phyloP scores from a whole-genome alignment of 1,284 basidiomycete genomes.

The Boletus semigastroideus region DNA sequence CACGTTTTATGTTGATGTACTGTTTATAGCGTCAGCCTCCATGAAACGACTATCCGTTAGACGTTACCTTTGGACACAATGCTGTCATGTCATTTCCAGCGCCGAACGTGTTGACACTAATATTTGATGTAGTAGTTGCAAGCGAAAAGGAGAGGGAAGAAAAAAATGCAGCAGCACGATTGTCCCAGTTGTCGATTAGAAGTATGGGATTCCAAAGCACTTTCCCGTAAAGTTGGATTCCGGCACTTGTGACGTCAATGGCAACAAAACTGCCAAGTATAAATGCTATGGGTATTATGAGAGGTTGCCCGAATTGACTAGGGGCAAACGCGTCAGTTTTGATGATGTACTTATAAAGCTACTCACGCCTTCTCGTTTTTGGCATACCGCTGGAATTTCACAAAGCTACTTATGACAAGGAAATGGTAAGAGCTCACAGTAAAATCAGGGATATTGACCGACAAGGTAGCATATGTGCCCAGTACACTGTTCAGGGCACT shows the following conservation, averaged over 20 bases:
- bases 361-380: conserved; percentile 29
- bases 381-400: conserved; percentile 24
- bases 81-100: conserved; percentile 66
- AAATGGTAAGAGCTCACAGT: conserved; percentile 35
- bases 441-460: conserved; percentile 61
- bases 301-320: conserved; percentile 55
- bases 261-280: conserved; percentile 57
- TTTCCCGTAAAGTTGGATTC: conserved; percentile 50
- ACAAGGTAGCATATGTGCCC: conserved; percentile 49
- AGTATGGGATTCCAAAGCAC: conserved; percentile 49
- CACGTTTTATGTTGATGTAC: conserved; percentile 63
- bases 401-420: background rate
- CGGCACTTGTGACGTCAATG: conserved; percentile 53
- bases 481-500: conserved; percentile 55
- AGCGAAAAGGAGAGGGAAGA: conserved; percentile 54
- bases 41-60: background rate
- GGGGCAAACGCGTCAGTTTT: conserved; percentile 1
- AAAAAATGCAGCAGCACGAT: conserved; percentile 69
- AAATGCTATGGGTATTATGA: conserved; percentile 58
- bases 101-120: conserved; percentile 61
- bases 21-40: conserved; percentile 17
- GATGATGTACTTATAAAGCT: background rate
- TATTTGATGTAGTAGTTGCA: conserved; percentile 63
- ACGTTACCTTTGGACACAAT: conserved; percentile 40
- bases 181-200: conserved; percentile 58